Conservation (phyloP, 2,329 filamentous ascomycete genomes). For the Aspergillus tamarii region DNA sequence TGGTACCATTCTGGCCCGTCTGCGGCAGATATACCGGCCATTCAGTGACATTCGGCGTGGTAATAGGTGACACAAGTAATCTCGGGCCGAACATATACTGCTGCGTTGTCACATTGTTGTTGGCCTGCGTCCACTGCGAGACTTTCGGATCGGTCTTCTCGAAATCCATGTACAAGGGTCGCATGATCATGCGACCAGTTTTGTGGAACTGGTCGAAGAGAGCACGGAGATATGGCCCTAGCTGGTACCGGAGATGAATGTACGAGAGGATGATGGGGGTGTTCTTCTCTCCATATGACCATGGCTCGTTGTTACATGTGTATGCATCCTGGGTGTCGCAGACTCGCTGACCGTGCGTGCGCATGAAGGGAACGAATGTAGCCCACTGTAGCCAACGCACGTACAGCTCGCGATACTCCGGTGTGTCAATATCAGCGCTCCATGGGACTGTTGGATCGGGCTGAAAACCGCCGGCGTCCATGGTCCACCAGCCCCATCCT, state of each 20-base stretch:
- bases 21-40: slow-evolving; percentile 43
- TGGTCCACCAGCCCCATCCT: slow-evolving; percentile 67
- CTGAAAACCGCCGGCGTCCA: slow-evolving; percentile 69
- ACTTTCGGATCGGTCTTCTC: slow-evolving; percentile 30
- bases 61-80: slow-evolving; percentile 42
- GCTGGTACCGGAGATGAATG: slow-evolving; percentile 57
- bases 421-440: slow-evolving; percentile 57
- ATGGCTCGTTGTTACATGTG: slow-evolving; percentile 57
- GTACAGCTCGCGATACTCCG: slow-evolving; percentile 62
- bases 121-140: slow-evolving; percentile 26
- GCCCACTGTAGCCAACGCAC: slow-evolving; percentile 69
- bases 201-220: slow-evolving; percentile 39
- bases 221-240: slow-evolving; percentile 41
- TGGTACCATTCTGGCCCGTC: slow-evolving; percentile 25
- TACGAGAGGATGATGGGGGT: slow-evolving; percentile 62
- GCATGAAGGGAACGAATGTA: slow-evolving; percentile 61
- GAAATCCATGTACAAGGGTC: slow-evolving; percentile 46
- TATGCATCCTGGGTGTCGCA: slow-evolving; percentile 45
- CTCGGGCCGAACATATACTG: slow-evolving; percentile 46
- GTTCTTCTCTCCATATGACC: slow-evolving; percentile 63
- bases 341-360: slow-evolving; percentile 64
- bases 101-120: slow-evolving; percentile 41
- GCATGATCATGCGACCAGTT: slow-evolving; percentile 41
- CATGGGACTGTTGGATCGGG: slow-evolving; percentile 43
- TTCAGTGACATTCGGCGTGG: slow-evolving; percentile 38